Evolutionary conservation across 2,329 filamentous ascomycete genomes (phyloP).

Genomic region (Geoglossum cookeanum): DNA sequence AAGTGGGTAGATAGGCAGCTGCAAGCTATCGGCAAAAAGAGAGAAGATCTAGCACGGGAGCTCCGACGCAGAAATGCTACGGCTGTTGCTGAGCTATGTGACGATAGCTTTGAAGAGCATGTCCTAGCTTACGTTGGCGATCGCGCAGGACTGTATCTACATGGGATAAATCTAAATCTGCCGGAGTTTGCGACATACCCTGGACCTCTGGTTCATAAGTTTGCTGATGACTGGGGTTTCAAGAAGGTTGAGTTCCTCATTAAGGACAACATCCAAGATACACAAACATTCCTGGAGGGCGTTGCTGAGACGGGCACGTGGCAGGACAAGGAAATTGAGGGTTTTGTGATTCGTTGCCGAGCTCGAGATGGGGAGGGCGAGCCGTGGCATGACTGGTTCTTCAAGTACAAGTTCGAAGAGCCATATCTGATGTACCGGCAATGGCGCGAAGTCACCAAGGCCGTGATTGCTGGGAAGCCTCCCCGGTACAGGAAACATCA

Average conservation of each 20-base stretch:
- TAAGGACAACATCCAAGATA: conserved; percentile 53
- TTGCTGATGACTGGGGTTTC: conserved; percentile 87
- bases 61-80: conserved; percentile 72
- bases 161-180: conserved; percentile 92
- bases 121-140: conserved; percentile 75
- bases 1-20: conserved; percentile 66
- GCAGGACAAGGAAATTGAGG: conserved; percentile 82
- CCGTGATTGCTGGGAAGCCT: conserved; percentile 54
- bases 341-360: conserved; percentile 86
- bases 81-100: conserved; percentile 86
- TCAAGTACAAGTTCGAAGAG: conserved; percentile 99
- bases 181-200: conserved; percentile 80
- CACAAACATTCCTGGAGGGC: conserved; percentile 64
- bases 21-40: conserved; percentile 54
- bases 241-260: conserved; percentile 66
- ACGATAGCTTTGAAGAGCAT: conserved; percentile 92
- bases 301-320: conserved; percentile 80
- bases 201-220: conserved; percentile 63
- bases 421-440: conserved; percentile 97
- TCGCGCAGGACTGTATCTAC: conserved; percentile 76
- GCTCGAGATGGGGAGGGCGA: conserved; percentile 31
- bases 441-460: conserved; percentile 93
- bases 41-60: conserved; percentile 56
- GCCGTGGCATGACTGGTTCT: conserved; percentile 86
- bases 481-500: conserved; percentile 73